Evolutionary conservation across 1,284 basidiomycete genomes (phyloP), one percentile per base, ranked within the genome.

Genomic region (Kalmanozyma brasiliensis): DNA sequence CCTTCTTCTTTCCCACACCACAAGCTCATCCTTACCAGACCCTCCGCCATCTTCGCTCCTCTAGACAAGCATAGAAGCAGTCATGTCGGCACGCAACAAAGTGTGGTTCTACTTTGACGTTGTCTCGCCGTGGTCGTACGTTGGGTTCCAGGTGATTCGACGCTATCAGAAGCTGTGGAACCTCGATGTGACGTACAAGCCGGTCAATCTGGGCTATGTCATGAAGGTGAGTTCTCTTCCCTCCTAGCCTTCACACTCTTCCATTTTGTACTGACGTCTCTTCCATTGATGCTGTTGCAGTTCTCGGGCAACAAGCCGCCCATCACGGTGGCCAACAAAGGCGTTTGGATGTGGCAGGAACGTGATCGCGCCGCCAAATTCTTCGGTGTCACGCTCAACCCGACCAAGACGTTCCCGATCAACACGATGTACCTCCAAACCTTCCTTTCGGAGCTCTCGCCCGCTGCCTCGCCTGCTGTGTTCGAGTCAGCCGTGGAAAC

Each of bases 111-210:
- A 76, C 58, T 78, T 73, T 67, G 79, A 79, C 63, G 52, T 62
- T n/a, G 76, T 81, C 22, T 77, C 74, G 2, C 79, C 79, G 4
- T 82, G 79, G 78, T 71, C 67, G 4, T 73, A 72, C 38, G 63
- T 82, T 8, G 79, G 64, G 3, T 76, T 65, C 34, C 49, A 63
- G 37, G 68, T 78, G 17, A 23, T 82, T 2, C 46, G 56, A n/a
- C 49, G 78, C 10, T 79, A 80, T 46, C 46, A 55, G 22, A 34
- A 62, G 26, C 22, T 47, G 16, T 82, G 80, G 80, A 55, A 76
- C 26, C 41, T 78, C 20, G 52, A 80, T 14, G 24, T 81, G 55
- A 70, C 64, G 16, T 70, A 64, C 29, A 56, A 56, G 17, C 78
- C 79, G 0, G 53, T 76, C 23, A 80, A 77, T 36, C 65, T 80